phyloP scores from a whole-genome alignment of 2,329 filamentous ascomycete genomes.

The Fusarium oxysporum region DNA sequence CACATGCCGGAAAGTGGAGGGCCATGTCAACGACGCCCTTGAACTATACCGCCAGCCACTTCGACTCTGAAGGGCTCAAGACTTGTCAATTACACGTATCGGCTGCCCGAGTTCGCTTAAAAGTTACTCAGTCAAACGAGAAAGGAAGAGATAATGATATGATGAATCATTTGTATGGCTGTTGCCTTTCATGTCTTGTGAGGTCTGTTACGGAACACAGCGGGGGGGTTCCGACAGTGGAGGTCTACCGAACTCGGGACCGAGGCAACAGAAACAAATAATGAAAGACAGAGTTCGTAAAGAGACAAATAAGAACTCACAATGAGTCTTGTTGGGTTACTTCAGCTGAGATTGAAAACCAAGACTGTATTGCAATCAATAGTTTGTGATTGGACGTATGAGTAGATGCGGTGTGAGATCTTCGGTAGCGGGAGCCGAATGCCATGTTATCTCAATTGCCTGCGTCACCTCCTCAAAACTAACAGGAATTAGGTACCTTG shows the following conservation, averaged over 20 bases:
- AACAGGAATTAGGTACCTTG: background rate
- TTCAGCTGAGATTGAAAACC: background rate
- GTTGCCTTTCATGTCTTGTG: background rate
- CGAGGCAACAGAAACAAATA: background rate
- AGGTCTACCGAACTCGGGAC: slow-evolving; percentile 12
- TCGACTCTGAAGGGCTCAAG: background rate
- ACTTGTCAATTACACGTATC: background rate
- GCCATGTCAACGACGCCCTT: background rate
- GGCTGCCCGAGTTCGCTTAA: background rate
- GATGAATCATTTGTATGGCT: background rate
- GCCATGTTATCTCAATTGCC: slow-evolving; percentile 10
- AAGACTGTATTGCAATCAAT: background rate
- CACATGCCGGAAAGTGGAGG: slow-evolving; percentile 31
- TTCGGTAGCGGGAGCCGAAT: slow-evolving; percentile 10
- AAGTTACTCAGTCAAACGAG: too few relatives aligned
- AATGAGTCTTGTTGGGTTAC: background rate
- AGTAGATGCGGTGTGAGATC: background rate
- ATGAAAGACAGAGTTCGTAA: background rate
- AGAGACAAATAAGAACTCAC: background rate
- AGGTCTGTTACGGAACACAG: background rate
- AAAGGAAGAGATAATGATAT: too few relatives aligned
- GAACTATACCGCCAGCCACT: slow-evolving; percentile 10
- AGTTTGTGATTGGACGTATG: slow-evolving; percentile 4
- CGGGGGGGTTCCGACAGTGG: background rate
- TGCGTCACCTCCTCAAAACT: background rate